Percentiles rank a stretch among this genome's conserved stretches.
These are phyloP conservation scores for Pseudogymnoascus sp. DNA, from an alignment of 2,329 filamentous ascomycete genomes.

Conservation along the genomic window DNA sequence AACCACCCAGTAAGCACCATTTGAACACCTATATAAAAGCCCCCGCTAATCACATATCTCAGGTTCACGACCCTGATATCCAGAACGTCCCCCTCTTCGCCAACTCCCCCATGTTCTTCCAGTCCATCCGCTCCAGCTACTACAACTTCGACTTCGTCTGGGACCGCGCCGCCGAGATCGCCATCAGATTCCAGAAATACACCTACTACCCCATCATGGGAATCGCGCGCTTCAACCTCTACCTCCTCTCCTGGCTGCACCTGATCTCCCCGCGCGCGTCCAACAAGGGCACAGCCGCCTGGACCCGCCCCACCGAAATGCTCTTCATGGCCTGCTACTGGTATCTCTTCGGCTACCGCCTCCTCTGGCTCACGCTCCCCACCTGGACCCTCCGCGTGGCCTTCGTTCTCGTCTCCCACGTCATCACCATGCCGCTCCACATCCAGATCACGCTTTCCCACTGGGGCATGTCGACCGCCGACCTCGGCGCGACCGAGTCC, in stretches of 20 bases:
- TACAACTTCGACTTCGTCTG: constrained; percentile 56
- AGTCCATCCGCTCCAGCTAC: constrained; percentile 55
- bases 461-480: constrained; percentile 63
- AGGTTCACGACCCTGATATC: constrained; percentile 44
- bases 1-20: constrained; percentile 48
- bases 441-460: constrained; percentile 66
- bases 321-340: constrained; percentile 57
- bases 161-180: constrained; percentile 51
- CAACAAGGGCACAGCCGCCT: constrained; percentile 51
- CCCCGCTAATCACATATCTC: background rate
- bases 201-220: constrained; percentile 63
- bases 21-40: background rate
- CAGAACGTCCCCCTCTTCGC: constrained; percentile 65
- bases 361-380: constrained; percentile 53
- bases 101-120: constrained; percentile 58
- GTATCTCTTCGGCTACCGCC: constrained; percentile 60
- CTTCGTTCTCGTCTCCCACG: constrained; percentile 58
- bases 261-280: constrained; percentile 50
- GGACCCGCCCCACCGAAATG: constrained; percentile 62
- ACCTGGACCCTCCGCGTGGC: constrained; percentile 48
- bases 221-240: constrained; percentile 66
- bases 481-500: constrained; percentile 56
- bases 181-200: constrained; percentile 56
- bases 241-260: constrained; percentile 59
- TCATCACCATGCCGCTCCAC: constrained; percentile 60